A percentile compares a stretch with the other conserved stretches of the same genome.
Evolutionary conservation across 2,329 filamentous ascomycete species (phyloP).

Genomic region (Orbilia javanica): DNA sequence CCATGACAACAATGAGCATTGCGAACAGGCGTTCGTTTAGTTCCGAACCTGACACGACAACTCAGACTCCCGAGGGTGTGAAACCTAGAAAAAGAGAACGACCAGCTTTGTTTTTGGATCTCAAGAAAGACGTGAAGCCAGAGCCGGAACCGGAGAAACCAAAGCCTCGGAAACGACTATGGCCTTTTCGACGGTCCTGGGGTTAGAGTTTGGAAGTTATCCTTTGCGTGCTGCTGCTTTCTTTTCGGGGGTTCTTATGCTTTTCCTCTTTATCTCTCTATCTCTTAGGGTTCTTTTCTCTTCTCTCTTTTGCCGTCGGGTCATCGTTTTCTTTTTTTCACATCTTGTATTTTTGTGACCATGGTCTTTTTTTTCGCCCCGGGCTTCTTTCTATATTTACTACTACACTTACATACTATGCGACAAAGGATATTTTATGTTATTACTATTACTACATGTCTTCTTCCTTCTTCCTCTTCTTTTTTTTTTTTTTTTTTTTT

Average conservation of each 20-base stretch:
- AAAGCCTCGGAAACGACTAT: neutral
- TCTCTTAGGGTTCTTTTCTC: neutral
- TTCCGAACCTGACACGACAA: neutral
- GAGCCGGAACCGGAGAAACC: neutral
- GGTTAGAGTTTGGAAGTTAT: neutral
- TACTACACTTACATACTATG: conserved; percentile 21
- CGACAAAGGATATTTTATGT: conserved; percentile 25
- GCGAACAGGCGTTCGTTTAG: neutral
- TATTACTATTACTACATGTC: conserved; percentile 23
- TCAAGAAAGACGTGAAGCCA: neutral
- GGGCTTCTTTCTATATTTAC: conserved; percentile 2
- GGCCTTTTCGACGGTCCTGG: neutral
- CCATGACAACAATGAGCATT: neutral
- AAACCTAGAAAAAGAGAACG: neutral
- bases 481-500: neutral
- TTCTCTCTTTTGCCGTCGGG: neutral
- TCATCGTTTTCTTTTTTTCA: neutral
- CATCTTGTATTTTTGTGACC: conserved; percentile 17
- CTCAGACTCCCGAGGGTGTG: neutral
- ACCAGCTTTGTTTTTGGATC: neutral
- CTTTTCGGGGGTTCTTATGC: neutral
- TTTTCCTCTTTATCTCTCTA: neutral
- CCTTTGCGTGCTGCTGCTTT: neutral
- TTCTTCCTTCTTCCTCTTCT: neutral
- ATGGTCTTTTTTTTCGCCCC: conserved; percentile 1